Base-by-base conservation (phyloP, 139 green algal species). In the Mychonastes homosphaera region DNA sequence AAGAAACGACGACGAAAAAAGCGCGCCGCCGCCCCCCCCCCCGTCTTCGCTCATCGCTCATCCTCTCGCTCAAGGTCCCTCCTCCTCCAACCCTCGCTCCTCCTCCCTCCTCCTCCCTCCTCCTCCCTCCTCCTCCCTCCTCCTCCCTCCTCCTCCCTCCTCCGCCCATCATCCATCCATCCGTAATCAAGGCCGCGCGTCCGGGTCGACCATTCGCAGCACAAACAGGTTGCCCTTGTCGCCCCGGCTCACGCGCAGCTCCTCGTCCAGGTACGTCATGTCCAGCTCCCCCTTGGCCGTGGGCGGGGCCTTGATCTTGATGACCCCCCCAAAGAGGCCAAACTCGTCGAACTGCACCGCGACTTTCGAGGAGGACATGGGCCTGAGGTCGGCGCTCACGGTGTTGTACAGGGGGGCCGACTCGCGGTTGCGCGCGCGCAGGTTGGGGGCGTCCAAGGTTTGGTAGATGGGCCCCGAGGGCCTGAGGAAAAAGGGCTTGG, bases 381-480 rank as follows among this genome's bases (percentile, higher is more conserved):
- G 85, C 1, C 56, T 83, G 24, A 94, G 62, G 13, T 88, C 76
- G 15, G 86, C 86, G 26, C 64, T 19, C 30, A 89, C 82, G 76
- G 82, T 65, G 63, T 92, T 95, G 69, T 86, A 95, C 32, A 95
- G 83, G 3, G 87, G 87, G 23, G 51, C 74, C 0, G 79, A 84
- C 67, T 95, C 85, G 44, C 72, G 55, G 70, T 95, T 95, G 39
- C 64, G 53, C 0, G 85, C 87, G n/a, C 70, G 73, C 29, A 88
- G 58, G 4, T 76, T 87, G 3, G 46, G 62, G 4, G 63, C 69
- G 56, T 92, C 88, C 24, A 95, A 75, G 28, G 65, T 67, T 53
- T 95, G 87, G 61, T 81, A 95, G 30, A 95, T 95, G 43, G 83
- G 75, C 0, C 88, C 88, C 21, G 19, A 49, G 8, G 86, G 88